Evolutionary conservation across 352 stramenopile genomes (phyloP), one percentile per base, ranked within the genome.

Genomic region (Pythium rishiriense): DNA sequence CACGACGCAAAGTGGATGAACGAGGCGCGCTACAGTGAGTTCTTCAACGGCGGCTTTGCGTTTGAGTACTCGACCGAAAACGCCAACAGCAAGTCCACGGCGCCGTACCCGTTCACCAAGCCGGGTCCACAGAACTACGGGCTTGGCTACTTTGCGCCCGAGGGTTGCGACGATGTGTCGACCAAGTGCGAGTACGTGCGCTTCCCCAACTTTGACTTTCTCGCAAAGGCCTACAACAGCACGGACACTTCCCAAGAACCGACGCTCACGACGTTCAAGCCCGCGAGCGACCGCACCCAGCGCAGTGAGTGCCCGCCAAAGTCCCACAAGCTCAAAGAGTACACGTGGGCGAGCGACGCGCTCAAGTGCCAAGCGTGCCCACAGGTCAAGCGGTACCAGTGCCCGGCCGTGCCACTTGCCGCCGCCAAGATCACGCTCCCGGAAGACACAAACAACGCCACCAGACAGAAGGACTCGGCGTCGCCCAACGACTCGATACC

Each of bases 21-120:
- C 62, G 33, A 58, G 42, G 47, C 43, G 17, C 47, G 68, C 21
- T 88, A 87, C 70, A 77, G 59, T 21, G 71, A 91, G 46, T 72
- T 81, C 43, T 89, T 92, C 42, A 70, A 71, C 22, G 85, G 85
- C 17, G 85, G 83, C 21, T 78, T 93, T 29, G 83, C 59, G 10
- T 94, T 93, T 64, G 83, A 93, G 71, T 94, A 90, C 72, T 84
- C 80, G 41, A 93, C 83, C 19, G 85, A 94, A 64, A 83, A 83
- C 48, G 76, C 79, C 63, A 92, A 92, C 71, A 85, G 76, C 37
- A 79, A 78, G 68, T 60, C 70, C 37, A 78, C 67, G 17, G 79
- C 69, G 2, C 24, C 74, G 42, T 94, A 83, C 65, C 85, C 85
- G 45, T 94, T 93, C 70, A 83, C 55, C 29, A 74, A 64, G 31